Evolutionary conservation across 352 stramenopile genomes (phyloP), one percentile per base, ranked within the genome.

Genomic region (Phytophthora fragariae): DNA sequence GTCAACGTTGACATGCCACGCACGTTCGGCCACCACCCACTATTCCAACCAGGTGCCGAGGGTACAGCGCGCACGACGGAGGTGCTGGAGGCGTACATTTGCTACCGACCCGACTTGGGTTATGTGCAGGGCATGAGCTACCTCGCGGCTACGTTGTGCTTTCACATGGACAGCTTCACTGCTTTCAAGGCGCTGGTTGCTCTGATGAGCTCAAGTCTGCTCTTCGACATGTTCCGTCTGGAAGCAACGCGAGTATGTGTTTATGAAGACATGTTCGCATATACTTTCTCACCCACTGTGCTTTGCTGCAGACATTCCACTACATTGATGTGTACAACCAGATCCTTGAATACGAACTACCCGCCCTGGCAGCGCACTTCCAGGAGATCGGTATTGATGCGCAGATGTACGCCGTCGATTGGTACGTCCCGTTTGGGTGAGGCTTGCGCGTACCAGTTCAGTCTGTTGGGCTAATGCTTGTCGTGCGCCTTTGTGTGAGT

Each of bases 101-200:
- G 90, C 77, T 96, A 96, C 57, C 86, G 90, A 1, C 90, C 90
- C 1, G 90, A 96, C 53, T 69, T 96, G 17, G 90, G 90, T 9
- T 96, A 96, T 63, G 88, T 96, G 11, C 90, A 96, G 69, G 90
- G 90, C 35, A 96, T 96, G 90, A 95, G 88, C 71, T 96, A 96
- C 52, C 74, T 96, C n/a, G 90, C 90, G 5, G 90, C 90, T 9
- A 82, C 86, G 6, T 54, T 96, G 47, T 96, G 90, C 66, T 92
- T 96, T 56, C 90, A 96, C 72, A 93, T 96, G 86, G 90, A 96
- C 68, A 94, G 85, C 73, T 96, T 95, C 61, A 88, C 87, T 56
- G 90, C 90, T 46, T 96, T 96, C 73, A 94, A 94, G 72, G 88
- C 88, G 17, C 73, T 96, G 57, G 88, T 91, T 29, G 84, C 86